Evolutionary conservation across 352 stramenopile genomes (phyloP).

Genomic region (Phytophthora tubulina): DNA sequence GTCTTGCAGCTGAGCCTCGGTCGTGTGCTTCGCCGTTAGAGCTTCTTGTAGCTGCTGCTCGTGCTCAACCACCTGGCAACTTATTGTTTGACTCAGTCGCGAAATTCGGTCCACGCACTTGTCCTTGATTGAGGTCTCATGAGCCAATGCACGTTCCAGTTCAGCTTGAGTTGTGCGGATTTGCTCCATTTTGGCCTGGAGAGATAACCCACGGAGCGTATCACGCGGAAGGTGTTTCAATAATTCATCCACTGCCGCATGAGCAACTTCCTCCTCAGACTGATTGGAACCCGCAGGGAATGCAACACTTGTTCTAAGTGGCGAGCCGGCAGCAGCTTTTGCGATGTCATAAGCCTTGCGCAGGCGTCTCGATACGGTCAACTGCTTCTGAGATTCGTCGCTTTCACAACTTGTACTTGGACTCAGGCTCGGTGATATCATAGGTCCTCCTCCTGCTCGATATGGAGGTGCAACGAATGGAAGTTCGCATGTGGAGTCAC

Average conservation of each 20-base stretch:
- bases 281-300: constrained; percentile 4
- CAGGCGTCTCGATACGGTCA: constrained; percentile 51
- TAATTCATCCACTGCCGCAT: constrained; percentile 46
- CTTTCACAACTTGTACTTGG: constrained; percentile 29
- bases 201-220: constrained; percentile 37
- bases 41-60: constrained; percentile 64
- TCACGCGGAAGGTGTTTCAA: constrained; percentile 37
- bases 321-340: constrained; percentile 44
- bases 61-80: constrained; percentile 67
- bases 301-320: constrained; percentile 2
- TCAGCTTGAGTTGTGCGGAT: constrained; percentile 44
- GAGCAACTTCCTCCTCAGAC: constrained; percentile 26
- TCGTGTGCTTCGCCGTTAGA: constrained; percentile 46
- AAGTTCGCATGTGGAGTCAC: constrained; percentile 38
- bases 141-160: constrained; percentile 47
- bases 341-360: constrained; percentile 62
- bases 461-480: constrained; percentile 1
- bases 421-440: constrained; percentile 24
- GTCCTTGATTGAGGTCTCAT: constrained; percentile 68
- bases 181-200: constrained; percentile 60
- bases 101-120: constrained; percentile 79
- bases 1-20: constrained; percentile 46
- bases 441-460: constrained; percentile 2
- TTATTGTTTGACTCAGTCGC: constrained; percentile 75
- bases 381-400: constrained; percentile 33